phyloP scores from a whole-genome alignment of 78 protist genomes.

The Emiliania huxleyi region DNA sequence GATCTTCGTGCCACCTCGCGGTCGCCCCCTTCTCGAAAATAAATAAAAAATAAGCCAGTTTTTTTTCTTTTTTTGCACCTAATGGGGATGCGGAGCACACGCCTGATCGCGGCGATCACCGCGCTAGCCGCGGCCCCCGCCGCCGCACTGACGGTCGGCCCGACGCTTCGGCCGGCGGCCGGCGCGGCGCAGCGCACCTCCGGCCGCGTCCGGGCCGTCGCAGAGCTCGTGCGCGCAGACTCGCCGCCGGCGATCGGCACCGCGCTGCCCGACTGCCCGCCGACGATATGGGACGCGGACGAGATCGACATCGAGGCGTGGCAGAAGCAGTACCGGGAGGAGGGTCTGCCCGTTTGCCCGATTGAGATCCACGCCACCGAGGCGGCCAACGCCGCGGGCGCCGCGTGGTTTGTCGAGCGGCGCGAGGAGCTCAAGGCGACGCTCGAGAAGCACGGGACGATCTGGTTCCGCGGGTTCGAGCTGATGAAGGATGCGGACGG shows the following conservation, averaged over 20 bases:
- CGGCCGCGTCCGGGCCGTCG: neutral
- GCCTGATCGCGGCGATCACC: no score
- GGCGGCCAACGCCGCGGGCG: neutral
- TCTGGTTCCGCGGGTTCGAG: neutral
- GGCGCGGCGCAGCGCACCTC: neutral
- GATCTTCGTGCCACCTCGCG: no score
- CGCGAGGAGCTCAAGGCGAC: neutral
- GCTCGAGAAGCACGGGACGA: neutral
- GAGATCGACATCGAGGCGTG: neutral
- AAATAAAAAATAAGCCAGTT: no score
- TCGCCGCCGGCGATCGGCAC: neutral
- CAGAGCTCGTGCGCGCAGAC: neutral
- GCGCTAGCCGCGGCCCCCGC: neutral
- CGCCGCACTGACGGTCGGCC: neutral
- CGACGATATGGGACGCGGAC: neutral
- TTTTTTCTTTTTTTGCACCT: no score
- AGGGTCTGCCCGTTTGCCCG: neutral
- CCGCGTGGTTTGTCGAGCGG: neutral
- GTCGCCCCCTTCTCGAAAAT: no score
- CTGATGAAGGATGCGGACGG: conserved; percentile 9
- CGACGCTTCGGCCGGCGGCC: neutral
- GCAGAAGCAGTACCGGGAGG: neutral
- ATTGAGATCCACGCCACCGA: neutral
- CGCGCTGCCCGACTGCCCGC: conserved; percentile 40
- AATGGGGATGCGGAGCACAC: no score